Evolutionary conservation across 2,329 filamentous ascomycete species (phyloP).

Genomic region (Fusarium abutilonis): DNA sequence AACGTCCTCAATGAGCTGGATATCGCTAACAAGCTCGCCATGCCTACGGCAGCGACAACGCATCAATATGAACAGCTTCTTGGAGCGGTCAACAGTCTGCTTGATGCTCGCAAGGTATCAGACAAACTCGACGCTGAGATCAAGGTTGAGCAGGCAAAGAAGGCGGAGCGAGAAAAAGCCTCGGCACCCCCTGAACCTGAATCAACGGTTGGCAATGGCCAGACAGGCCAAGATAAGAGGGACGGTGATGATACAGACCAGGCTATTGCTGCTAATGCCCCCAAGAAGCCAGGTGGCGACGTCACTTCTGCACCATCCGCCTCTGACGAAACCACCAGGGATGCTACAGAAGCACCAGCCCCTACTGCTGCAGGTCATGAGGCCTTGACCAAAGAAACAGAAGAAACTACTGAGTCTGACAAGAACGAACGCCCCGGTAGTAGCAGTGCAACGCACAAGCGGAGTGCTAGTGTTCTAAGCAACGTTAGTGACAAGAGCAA

Average conservation of each 20-base stretch:
- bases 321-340: slow-evolving; percentile 35
- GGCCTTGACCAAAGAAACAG: slow-evolving; percentile 25
- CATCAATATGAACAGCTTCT: slow-evolving; percentile 77
- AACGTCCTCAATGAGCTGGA: slow-evolving; percentile 77
- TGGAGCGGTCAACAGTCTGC: slow-evolving; percentile 70
- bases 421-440: slow-evolving; percentile 51
- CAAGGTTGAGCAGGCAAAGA: slow-evolving; percentile 67
- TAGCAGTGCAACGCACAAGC: slow-evolving; percentile 68
- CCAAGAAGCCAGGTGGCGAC: slow-evolving; percentile 25
- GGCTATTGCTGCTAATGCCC: slow-evolving; percentile 5
- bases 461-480: slow-evolving; percentile 85
- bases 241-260: slow-evolving; percentile 29
- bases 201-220: slow-evolving; percentile 33
- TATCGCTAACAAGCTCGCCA: slow-evolving; percentile 73
- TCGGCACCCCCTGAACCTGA: slow-evolving; percentile 28
- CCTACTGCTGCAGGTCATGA: slow-evolving; percentile 22
- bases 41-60: slow-evolving; percentile 78
- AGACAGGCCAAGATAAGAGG: slow-evolving; percentile 16
- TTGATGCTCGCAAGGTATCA: slow-evolving; percentile 77
- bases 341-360: slow-evolving; percentile 18
- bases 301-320: slow-evolving; percentile 14
- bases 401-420: slow-evolving; percentile 41
- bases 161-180: slow-evolving; percentile 60
- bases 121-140: slow-evolving; percentile 82
- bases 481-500: slow-evolving; percentile 70